Base-by-base conservation (phyloP, 805 yeast species). In the Clavispora fructus region DNA sequence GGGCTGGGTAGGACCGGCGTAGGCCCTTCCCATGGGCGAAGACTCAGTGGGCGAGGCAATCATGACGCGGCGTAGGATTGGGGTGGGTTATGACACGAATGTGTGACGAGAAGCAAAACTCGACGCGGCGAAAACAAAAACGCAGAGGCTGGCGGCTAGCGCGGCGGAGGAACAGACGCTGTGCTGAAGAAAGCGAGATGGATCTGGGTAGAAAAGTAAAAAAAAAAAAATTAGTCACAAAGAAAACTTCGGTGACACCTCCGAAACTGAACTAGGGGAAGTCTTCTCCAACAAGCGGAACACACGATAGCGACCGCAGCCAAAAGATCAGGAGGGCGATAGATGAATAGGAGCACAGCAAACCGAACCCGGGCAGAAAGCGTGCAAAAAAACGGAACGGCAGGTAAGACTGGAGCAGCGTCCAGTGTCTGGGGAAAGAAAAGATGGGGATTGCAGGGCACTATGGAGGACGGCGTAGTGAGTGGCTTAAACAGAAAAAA, bases 1-100 rank as follows among this genome's bases (percentile, higher is more conserved):
- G 10, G 95, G 95, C 60, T 82, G 83, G 40, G 65, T 61, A 26
- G 49, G 48, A 35, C 48, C 55, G 16, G 40, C 12, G 39, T 42
- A 46, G 29, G 28, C 40, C 25, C 26, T 45, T n/a, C 39, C 12
- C 31, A 19, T 7, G 7, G 16, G 38, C 5, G 17, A 10, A 8
- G 27, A 16, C 17, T 27, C 25, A 7, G 11, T 6, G 13, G 41
- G 41, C 3, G 41, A 39, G 32, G 41, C 41, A 26, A 39, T 13
- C 41, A 39, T 39, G 37, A 7, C 31, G 31, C n/a, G 31, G 29
- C 6, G 29, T 6, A 10, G 7, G 29, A 27, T 27, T 6, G 29
- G 29, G 4, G 29, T 10, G 11, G 29, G 23, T 19, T 19, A 19
- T 19, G 23, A 5, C 23, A 19, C 23, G 23, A 27, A 27, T 27